phyloP scores from a whole-genome alignment of 2,329 filamentous ascomycete genomes.

The Incumbomyces lentus region DNA sequence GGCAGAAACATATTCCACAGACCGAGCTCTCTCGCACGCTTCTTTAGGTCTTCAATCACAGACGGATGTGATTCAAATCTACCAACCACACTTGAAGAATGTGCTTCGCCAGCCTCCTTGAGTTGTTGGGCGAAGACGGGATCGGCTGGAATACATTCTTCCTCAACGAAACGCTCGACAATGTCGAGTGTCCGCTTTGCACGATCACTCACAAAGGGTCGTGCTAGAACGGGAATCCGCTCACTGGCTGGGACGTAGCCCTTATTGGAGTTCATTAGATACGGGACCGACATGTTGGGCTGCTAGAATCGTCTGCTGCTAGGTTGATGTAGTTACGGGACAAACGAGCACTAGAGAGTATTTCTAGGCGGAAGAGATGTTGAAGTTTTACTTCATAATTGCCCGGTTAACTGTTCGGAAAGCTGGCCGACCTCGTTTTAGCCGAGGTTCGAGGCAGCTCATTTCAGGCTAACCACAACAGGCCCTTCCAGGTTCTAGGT shows the following conservation, averaged over 20 bases:
- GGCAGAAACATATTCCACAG: slow-evolving; percentile 99
- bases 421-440: no score
- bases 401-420: no score
- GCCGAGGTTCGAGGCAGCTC: no score
- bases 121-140: slow-evolving; percentile 69
- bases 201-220: slow-evolving; percentile 64
- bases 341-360: no score
- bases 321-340: no score
- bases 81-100: slow-evolving; percentile 22
- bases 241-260: slow-evolving; percentile 38
- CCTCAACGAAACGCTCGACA: slow-evolving; percentile 92
- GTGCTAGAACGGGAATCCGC: slow-evolving; percentile 49
- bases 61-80: slow-evolving; percentile 73
- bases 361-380: no score
- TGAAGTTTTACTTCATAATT: no score
- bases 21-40: slow-evolving; percentile 67
- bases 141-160: slow-evolving; percentile 85
- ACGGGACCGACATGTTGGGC: slow-evolving; percentile 20
- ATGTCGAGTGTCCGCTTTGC: slow-evolving; percentile 76
- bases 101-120: slow-evolving; percentile 50
- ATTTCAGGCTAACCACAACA: no score
- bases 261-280: slow-evolving; percentile 18
- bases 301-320: no score
- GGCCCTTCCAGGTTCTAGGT: no score
- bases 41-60: slow-evolving; percentile 82